Evolutionary conservation across 148 eudicot species (phyloP), one percentile per base, ranked within the genome.

Genomic region (Bassia scoparia): DNA sequence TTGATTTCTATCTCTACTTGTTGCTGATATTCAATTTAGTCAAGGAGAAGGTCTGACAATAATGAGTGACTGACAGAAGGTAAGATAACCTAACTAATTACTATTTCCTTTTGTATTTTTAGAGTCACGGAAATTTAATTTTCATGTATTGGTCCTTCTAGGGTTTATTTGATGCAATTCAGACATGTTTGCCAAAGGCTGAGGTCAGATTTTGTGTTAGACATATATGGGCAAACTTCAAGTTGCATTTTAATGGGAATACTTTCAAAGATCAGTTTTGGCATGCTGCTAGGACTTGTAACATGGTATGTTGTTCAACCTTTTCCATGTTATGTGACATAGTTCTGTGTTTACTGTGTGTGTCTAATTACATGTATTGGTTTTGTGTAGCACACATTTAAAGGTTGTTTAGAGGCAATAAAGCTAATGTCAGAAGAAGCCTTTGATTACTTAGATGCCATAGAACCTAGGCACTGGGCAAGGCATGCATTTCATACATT

Each of bases 141-240:
- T 1, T 41, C 7, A 1, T 21, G 2, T 38, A 16, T 21, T 41
- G 29, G 6, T 9, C 10, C 12, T 41, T 21, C 3, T 3, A 41
- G 21, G 53, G 69, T 0, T 21, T 66, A 21, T 26, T 66, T 17
- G 53, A 66, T 7, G 53, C 69, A 7, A 43, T 66, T 1, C 3
- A 20, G 4, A 20, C 0, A 2, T 29, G 37, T 16, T 49, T 65
- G 0, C 68, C 68, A 11, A 7, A 21, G 1, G 68, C 68, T 5
- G 27, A 65, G 27, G 21, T 1, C 0, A 65, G 68, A 15, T 65
- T 18, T 65, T 65, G 31, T 65, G 68, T 38, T 0, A 38, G 68
- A 23, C 68, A 65, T 20, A 38, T 38, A 20, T 65, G 68, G 68
- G 68, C 24, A 3, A 65, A 65, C 17, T 65, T 65, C 48, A 65